Evolutionary conservation across 495 filamentous ascomycete genomes (phyloP), one percentile per base, ranked within the genome.

Genomic region (Lophiotrema nucula): DNA sequence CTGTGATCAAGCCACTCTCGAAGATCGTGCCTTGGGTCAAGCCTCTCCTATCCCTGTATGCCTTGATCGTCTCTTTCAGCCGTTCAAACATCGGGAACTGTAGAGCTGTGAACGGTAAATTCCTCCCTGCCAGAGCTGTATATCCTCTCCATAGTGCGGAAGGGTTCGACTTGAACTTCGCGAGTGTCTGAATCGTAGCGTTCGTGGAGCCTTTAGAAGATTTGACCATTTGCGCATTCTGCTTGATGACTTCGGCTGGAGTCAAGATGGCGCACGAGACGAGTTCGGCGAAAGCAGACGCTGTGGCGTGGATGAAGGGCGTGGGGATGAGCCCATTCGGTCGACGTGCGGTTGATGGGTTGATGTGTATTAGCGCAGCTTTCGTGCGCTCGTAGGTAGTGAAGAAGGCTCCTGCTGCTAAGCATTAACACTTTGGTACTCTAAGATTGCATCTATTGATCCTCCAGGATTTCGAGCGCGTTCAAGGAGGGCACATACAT

Each of bases 171-270:
- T 69, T 72, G 71, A 88, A 87, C 18, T 75, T 73, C 4, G 66
- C 55, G 12, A 87, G 64, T 1, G 81, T 80, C 53, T 80, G 78
- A 0, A 82, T 57, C 24, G 83, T 83, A 4, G 77, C 72, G 61
- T 72, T 74, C 49, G 65, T 55, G n/a, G 63, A 22, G 10, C 55
- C 56, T 15, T 33, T 35, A 5, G 53, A 73, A 2, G 77, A 77
- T n/a, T n/a, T n/a, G 4, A 75, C 65, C 74, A 95, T 86, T 70
- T 97, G 92, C 2, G 91, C 89, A 71, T 96, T 95, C 62, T 96
- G 91, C 73, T 97, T 97, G 33, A 96, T 77, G 8, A 95, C 89
- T 69, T 97, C 91, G 33, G 90, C 88, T 0, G 92, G 92, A 0
- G 91, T 92, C 37, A 96, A 80, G 47, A 97, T 87, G 24, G 86